These are phyloP conservation scores for Heliosperma pusillum DNA, from an alignment of 148 eudicot genomes.

Conservation along the genomic window DNA sequence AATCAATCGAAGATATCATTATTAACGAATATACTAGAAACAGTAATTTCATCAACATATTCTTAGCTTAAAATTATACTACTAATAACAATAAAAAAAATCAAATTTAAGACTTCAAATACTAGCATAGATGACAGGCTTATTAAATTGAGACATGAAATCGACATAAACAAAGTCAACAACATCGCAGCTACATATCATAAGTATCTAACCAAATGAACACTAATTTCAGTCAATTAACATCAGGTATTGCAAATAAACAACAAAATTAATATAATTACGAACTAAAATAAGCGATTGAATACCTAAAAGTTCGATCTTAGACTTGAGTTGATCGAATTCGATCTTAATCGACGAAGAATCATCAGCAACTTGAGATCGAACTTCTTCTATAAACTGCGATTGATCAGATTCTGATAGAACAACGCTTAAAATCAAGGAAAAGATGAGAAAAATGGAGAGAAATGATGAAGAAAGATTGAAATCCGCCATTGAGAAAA, in stretches of 20 bases:
- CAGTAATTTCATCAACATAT: too few species aligned
- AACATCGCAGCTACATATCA: background rate
- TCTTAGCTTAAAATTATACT: too few species aligned
- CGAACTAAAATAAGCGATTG: background rate
- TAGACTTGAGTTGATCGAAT: constrained; percentile 55
- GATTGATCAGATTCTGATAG: constrained; percentile 22
- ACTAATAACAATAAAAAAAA: too few species aligned
- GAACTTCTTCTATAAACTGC: constrained; percentile 23
- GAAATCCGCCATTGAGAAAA: constrained; percentile 36
- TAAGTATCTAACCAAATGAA: background rate
- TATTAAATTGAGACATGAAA: background rate
- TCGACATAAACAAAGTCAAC: background rate
- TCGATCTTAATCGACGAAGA: constrained; percentile 35
- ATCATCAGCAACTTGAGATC: constrained; percentile 29
- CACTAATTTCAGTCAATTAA: background rate
- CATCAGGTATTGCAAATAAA: background rate
- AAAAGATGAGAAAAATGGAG: constrained; percentile 20
- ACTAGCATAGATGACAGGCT: background rate
- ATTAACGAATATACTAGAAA: too few species aligned
- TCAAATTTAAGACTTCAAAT: background rate
- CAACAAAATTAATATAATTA: background rate
- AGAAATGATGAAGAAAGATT: background rate
- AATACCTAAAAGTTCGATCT: constrained; percentile 55
- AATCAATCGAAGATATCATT: background rate
- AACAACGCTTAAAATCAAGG: background rate